Percentiles rank a stretch among this genome's conserved stretches.
Conservation (phyloP, 768 basidiomycete genomes). For the Sarcomyxa edulis region DNA sequence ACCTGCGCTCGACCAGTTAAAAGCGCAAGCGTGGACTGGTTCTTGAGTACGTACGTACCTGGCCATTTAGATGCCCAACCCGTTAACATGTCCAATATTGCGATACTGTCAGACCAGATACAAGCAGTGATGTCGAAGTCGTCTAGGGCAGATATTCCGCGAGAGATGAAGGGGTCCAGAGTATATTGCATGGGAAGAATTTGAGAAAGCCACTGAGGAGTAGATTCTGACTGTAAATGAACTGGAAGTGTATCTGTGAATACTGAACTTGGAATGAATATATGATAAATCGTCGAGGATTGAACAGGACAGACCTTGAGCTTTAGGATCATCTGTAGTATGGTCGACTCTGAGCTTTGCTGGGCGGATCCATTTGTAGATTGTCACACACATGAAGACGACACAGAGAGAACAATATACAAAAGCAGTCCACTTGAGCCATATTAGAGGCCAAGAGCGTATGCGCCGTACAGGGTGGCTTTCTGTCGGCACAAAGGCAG, state of each 20-base stretch:
- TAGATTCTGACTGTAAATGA: conserved; percentile 10
- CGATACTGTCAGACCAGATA: conserved; percentile 37
- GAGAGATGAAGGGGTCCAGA: conserved; percentile 32
- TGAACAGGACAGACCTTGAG: too few species aligned
- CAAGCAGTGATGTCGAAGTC: conserved; percentile 36
- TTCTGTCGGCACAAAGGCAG: too few species aligned
- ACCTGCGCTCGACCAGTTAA: conserved; percentile 22
- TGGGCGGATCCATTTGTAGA: conserved; percentile 17
- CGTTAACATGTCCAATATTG: conserved; percentile 25
- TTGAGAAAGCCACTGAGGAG: conserved; percentile 28
- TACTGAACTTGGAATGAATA: neutral
- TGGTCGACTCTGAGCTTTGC: conserved; percentile 4
- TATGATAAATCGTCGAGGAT: too few species aligned
- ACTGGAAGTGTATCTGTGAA: conserved; percentile 4
- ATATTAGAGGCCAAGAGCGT: conserved; percentile 23
- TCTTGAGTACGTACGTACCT: conserved; percentile 22
- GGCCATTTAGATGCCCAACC: conserved; percentile 37
- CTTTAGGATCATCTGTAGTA: too few species aligned
- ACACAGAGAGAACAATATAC: conserved; percentile 39
- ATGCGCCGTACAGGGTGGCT: conserved; percentile 13
- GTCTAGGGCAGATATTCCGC: conserved; percentile 10
- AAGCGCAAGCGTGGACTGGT: neutral
- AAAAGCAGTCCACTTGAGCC: conserved; percentile 25
- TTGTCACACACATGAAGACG: conserved; percentile 27
- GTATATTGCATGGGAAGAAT: conserved; percentile 24